Conservation (phyloP, 768 basidiomycete species). For the Steccherinum ochraceum region DNA sequence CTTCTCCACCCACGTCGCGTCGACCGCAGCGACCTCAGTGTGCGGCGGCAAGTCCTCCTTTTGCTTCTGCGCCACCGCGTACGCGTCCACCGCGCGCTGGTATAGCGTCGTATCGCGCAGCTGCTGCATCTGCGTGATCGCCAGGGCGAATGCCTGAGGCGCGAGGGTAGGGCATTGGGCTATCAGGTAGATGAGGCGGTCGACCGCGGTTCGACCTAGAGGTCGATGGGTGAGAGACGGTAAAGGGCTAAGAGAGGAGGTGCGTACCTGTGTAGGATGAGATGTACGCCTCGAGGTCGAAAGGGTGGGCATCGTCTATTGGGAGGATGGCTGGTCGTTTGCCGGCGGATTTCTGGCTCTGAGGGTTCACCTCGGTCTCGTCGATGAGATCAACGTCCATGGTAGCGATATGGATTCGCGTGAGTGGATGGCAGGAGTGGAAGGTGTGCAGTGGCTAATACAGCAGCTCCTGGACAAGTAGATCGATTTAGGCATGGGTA, state of each 20-base stretch:
- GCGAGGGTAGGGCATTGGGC: slow-evolving; percentile 61
- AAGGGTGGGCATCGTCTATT: slow-evolving; percentile 78
- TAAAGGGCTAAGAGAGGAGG: slow-evolving; percentile 2
- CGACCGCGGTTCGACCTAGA: slow-evolving; percentile 69
- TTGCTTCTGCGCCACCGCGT: slow-evolving; percentile 33
- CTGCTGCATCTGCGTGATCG: slow-evolving; percentile 55
- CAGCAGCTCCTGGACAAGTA: too few species aligned
- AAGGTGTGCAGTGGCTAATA: not conserved
- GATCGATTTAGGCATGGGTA: too few species aligned
- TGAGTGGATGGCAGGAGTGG: too few species aligned
- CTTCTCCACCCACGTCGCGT: slow-evolving; percentile 72
- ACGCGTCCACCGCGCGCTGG: slow-evolving; percentile 43
- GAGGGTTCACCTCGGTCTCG: not conserved
- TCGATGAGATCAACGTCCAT: not conserved
- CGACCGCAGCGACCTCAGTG: slow-evolving; percentile 43
- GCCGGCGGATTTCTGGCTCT: not conserved
- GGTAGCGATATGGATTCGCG: not conserved
- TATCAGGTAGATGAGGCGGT: slow-evolving; percentile 67
- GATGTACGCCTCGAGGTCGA: slow-evolving; percentile 80
- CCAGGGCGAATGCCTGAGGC: slow-evolving; percentile 63
- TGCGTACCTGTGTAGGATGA: slow-evolving; percentile 64
- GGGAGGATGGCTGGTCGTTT: slow-evolving; percentile 1
- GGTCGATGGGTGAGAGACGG: not conserved
- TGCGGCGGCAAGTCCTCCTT: slow-evolving; percentile 39
- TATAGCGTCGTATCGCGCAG: slow-evolving; percentile 65